Percentiles rank a stretch among this genome's conserved stretches.
phyloP scores from a whole-genome alignment of 2,329 filamentous ascomycete species.

The Phialocephala sp. region DNA sequence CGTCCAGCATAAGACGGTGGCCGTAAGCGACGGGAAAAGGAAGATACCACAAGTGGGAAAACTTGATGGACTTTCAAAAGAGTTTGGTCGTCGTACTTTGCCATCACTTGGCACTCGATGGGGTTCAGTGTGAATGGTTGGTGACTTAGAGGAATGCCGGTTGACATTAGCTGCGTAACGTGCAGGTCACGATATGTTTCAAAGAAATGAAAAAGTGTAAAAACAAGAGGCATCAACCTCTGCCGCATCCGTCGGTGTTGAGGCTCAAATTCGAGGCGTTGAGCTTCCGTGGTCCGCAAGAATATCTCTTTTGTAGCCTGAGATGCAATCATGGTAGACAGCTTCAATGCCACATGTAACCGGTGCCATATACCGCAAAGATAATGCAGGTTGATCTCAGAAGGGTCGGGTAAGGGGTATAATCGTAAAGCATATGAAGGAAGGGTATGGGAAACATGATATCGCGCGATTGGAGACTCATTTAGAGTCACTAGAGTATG shows the following conservation, averaged over 20 bases:
- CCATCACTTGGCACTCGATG: conserved; percentile 66
- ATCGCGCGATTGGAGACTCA: conserved; percentile 64
- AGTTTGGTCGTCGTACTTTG: conserved; percentile 68
- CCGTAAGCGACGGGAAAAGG: conserved; percentile 65
- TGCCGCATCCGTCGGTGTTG: conserved; percentile 69
- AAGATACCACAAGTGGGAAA: conserved; percentile 68
- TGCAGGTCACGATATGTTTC: conserved; percentile 67
- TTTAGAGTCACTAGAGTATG: conserved; percentile 64
- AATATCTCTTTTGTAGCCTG: conserved; percentile 72
- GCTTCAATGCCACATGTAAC: conserved; percentile 66
- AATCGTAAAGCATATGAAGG: conserved; percentile 65
- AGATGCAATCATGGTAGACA: conserved; percentile 66
- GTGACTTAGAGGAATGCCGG: conserved; percentile 55
- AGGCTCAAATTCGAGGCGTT: conserved; percentile 62
- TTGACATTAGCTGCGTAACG: conserved; percentile 59
- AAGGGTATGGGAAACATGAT: conserved; percentile 64
- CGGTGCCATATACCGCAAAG: conserved; percentile 70
- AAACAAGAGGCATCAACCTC: conserved; percentile 66
- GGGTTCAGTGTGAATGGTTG: conserved; percentile 66
- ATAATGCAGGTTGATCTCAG: conserved; percentile 61
- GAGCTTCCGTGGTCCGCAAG: conserved; percentile 59
- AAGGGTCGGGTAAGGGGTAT: conserved; percentile 58
- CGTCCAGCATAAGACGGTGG: conserved; percentile 69
- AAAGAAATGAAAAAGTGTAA: conserved; percentile 72
- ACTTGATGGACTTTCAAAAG: conserved; percentile 67